Evolutionary conservation across 108 stramenopile species (phyloP).

Genomic region (Parmales sp.): DNA sequence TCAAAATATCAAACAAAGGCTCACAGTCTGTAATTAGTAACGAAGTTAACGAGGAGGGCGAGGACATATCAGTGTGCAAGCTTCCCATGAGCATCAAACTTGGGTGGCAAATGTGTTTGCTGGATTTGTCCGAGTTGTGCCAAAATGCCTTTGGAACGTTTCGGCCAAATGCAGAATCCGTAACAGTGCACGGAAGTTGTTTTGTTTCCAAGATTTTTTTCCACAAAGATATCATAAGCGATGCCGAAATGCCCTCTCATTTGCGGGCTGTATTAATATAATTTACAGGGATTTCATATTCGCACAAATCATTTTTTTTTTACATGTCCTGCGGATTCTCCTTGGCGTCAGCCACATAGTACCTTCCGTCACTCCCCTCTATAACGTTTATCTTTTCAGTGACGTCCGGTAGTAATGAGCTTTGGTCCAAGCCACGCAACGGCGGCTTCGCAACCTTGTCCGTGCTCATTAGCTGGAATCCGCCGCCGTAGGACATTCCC

Average conservation of each 20-base stretch:
- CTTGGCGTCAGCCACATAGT: background rate
- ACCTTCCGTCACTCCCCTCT: background rate
- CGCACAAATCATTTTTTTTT: no score
- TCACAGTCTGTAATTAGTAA: background rate
- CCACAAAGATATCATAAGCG: background rate
- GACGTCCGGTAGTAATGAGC: background rate
- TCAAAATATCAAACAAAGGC: background rate
- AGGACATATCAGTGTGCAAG: background rate
- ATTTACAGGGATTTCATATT: no score
- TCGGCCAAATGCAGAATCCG: background rate
- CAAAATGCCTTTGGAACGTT: background rate
- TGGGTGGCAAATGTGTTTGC: slow-evolving; percentile 1
- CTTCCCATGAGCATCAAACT: background rate
- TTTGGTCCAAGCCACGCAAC: background rate
- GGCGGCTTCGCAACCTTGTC: background rate
- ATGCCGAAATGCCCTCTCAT: slow-evolving; percentile 1
- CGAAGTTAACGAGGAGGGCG: background rate
- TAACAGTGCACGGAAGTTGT: background rate
- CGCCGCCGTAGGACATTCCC: slow-evolving; percentile 5
- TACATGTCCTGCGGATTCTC: no score
- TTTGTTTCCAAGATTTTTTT: background rate
- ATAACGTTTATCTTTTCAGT: background rate
- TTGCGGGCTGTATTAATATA: background rate
- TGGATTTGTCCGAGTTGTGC: background rate
- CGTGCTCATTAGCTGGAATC: background rate